Evolutionary conservation across 345 rosid species (phyloP), one percentile per base, ranked within the genome.

Genomic region (Citrus unshiu): DNA sequence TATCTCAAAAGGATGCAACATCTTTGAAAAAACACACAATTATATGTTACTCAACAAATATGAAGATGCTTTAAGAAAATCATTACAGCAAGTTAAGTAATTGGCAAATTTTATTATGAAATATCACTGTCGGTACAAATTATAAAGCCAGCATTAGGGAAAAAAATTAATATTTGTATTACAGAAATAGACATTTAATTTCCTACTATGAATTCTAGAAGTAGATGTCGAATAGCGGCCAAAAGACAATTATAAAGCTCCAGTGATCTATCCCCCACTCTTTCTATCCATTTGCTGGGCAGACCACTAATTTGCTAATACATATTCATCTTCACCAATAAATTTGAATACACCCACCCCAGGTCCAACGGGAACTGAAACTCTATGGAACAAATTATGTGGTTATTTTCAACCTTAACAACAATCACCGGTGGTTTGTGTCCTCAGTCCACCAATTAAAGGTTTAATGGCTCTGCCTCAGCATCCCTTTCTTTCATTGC

Each of bases 381-480:
- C 67, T 8, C 73, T 73, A 61, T 68, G 70, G 77, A 77, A 70
- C 37, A 66, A 80, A 70, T 74, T 32, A 67, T 34, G 69, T 59
- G 65, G 63, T 74, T 77, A 60, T 66, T 60, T 68, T 59, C 64
- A 71, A 70, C 76, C 79, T 57, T 64, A 60, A 60, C 57, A 49
- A 71, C 49, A 70, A 59, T 18, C 6, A n/a, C 43, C 4, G n/a
- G 68, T 64, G 74, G 54, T 39, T 64, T 56, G 37, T 58, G 16
- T 49, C 34, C 27, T 70, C 43, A 27, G 43, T 46, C 37, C 62
- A 77, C 68, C 68, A 39, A 58, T 90, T 85, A 95, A 68, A 90
- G 77, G 82, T 88, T 91, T 77, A 95, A 83, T n/a, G 98, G 93
- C 78, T 95, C 98, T 25, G 85, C 88, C 84, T 95, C 98, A 1